Conservation (phyloP, 2,329 filamentous ascomycete species). For the Penicillium sp. region DNA sequence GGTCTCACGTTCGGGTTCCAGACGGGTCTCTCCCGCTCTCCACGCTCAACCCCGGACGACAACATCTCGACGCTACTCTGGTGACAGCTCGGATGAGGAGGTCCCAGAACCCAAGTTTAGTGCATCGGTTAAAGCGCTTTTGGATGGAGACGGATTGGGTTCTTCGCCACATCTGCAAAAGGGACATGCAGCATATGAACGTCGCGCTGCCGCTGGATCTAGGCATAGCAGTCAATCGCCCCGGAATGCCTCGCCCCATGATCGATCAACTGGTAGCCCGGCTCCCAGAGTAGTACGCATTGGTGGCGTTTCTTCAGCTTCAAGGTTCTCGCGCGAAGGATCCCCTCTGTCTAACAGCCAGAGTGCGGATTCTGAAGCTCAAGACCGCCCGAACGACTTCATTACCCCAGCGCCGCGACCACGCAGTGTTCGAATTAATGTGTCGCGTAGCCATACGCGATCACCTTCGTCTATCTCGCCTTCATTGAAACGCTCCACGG, state of each 20-base stretch:
- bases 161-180: conserved; percentile 53
- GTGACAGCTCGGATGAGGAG: conserved; percentile 94
- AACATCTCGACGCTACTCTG: conserved; percentile 45
- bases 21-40: conserved; percentile 37
- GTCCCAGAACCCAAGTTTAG: conserved; percentile 90
- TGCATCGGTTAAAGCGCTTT: conserved; percentile 83
- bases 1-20: conserved; percentile 38
- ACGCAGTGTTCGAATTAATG: conserved; percentile 48
- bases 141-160: conserved; percentile 58
- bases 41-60: conserved; percentile 25
- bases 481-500: conserved; percentile 37
- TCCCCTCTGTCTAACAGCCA: conserved; percentile 45
- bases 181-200: conserved; percentile 29
- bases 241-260: conserved; percentile 41
- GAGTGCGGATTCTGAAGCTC: conserved; percentile 31
- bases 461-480: conserved; percentile 46
- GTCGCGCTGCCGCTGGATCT: conserved; percentile 29
- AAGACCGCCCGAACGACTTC: conserved; percentile 39
- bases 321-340: conserved; percentile 40
- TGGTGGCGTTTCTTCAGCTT: conserved; percentile 35
- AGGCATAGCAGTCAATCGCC: conserved; percentile 38
- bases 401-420: conserved; percentile 52
- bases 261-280: conserved; percentile 46
- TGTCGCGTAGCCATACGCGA: conserved; percentile 45
- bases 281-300: conserved; percentile 47